A percentile compares a stretch with the other conserved stretches of the same genome.
Conservation (phyloP, 345 rosid genomes). For the Rhodamnia argentea region DNA sequence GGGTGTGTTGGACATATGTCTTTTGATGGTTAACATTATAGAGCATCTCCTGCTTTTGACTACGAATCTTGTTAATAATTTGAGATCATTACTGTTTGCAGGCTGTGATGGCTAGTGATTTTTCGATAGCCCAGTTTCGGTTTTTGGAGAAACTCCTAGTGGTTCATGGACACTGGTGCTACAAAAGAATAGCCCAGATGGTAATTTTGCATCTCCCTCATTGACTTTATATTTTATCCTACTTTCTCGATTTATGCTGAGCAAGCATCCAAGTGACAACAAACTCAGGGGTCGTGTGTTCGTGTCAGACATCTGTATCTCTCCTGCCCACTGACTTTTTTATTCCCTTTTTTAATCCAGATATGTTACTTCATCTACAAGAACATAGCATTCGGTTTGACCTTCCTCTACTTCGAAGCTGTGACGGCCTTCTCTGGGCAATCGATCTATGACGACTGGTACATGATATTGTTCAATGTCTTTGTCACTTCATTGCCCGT, state of each 20-base stretch:
- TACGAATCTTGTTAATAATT: not conserved
- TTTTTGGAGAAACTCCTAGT: slow-evolving; percentile 96
- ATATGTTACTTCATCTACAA: slow-evolving; percentile 99
- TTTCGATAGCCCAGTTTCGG: slow-evolving; percentile 90
- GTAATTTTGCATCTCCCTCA: slow-evolving; percentile 23
- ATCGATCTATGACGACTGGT: slow-evolving; percentile 89
- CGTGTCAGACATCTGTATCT: not conserved
- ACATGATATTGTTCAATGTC: slow-evolving; percentile 86
- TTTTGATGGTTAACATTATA: not conserved
- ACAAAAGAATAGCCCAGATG: slow-evolving; percentile 99
- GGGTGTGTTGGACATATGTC: not conserved
- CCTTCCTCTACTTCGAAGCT: slow-evolving; percentile 98
- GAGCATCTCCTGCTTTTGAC: not conserved
- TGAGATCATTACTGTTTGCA: slow-evolving; percentile 13
- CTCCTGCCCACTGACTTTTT: not conserved
- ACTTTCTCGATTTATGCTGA: not conserved
- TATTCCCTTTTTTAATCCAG: slow-evolving; percentile 21
- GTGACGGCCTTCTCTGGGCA: slow-evolving; percentile 94
- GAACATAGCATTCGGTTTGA: slow-evolving; percentile 96
- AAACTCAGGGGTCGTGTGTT: not conserved
- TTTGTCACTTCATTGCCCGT: slow-evolving; percentile 91
- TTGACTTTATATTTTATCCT: not conserved
- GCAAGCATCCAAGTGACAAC: not conserved
- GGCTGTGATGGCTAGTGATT: slow-evolving; percentile 99
- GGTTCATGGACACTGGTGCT: slow-evolving; percentile 99